These are phyloP conservation scores for Microbotryomycetes sp. DNA, from an alignment of 1,284 basidiomycete genomes.

Conservation along the genomic window DNA sequence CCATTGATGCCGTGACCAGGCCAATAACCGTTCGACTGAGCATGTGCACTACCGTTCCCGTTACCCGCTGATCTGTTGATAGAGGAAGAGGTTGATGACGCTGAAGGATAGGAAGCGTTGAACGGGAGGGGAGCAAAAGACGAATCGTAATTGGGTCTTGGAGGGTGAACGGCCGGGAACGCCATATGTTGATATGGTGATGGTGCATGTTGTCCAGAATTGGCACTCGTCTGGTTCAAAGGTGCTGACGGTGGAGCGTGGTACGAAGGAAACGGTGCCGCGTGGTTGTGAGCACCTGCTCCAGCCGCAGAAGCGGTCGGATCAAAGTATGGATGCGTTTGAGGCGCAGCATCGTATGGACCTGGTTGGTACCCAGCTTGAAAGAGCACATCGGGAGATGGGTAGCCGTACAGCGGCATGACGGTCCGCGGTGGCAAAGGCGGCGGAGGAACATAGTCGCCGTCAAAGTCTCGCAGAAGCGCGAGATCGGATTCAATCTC, in stretches of 20 bases:
- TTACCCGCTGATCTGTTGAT: too few relatives aligned
- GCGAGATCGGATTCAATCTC: slow-evolving; percentile 25
- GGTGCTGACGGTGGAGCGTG: not conserved
- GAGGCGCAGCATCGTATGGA: not conserved
- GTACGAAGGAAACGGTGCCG: not conserved
- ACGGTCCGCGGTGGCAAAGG: not conserved
- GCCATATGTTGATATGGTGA: not conserved
- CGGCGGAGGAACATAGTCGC: not conserved
- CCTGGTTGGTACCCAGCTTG: not conserved
- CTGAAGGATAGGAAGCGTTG: not conserved
- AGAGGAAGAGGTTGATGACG: not conserved
- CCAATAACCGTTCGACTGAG: too few relatives aligned
- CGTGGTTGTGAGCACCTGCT: not conserved
- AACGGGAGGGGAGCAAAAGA: not conserved
- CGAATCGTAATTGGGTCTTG: not conserved
- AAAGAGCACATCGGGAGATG: not conserved
- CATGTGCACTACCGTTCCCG: too few relatives aligned
- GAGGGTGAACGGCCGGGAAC: not conserved
- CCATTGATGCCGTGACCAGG: too few relatives aligned
- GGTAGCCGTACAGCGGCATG: not conserved
- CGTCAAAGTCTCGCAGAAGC: slow-evolving; percentile 4
- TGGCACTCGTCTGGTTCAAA: not conserved
- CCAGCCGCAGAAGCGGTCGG: too few relatives aligned
- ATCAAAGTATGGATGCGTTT: not conserved
- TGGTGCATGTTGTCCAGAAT: too few relatives aligned